Conservation (phyloP, 2,329 filamentous ascomycete species). For the Aureobasidium melanogenum region DNA sequence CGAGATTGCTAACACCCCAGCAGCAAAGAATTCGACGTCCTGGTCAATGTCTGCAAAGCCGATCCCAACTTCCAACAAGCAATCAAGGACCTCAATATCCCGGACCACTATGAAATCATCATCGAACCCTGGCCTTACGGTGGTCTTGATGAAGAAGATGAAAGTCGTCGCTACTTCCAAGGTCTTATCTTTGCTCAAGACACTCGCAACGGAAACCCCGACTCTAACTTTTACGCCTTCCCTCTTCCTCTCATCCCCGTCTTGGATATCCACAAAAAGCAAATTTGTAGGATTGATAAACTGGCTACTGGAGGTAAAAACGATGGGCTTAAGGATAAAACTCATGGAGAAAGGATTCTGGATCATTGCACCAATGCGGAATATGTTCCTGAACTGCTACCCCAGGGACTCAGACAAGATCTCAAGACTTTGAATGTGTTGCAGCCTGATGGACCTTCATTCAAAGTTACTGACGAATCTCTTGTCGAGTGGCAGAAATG, state of each 20-base stretch:
- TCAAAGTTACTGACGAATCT: slow-evolving; percentile 43
- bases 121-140: slow-evolving; percentile 26
- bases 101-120: slow-evolving; percentile 22
- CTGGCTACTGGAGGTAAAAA: slow-evolving; percentile 24
- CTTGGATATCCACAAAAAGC: slow-evolving; percentile 27
- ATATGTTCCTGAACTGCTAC: slow-evolving; percentile 36
- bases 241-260: slow-evolving; percentile 25
- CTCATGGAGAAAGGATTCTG: slow-evolving; percentile 28
- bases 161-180: slow-evolving; percentile 23
- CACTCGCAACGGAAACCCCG: slow-evolving; percentile 34
- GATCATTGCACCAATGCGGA: slow-evolving; percentile 45
- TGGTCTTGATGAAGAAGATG: slow-evolving; percentile 22
- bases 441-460: slow-evolving; percentile 62
- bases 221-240: slow-evolving; percentile 26
- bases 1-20: not conserved
- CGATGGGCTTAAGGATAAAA: slow-evolving; percentile 29
- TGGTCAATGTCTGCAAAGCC: slow-evolving; percentile 41
- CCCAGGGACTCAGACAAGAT: slow-evolving; percentile 30
- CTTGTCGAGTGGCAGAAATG: slow-evolving; percentile 41
- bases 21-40: slow-evolving; percentile 36
- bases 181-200: slow-evolving; percentile 24
- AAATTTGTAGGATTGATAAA: slow-evolving; percentile 25
- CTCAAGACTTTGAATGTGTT: slow-evolving; percentile 62
- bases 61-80: slow-evolving; percentile 29
- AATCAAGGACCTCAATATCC: slow-evolving; percentile 23